Evolutionary conservation across 352 stramenopile species (phyloP).

Genomic region (Phytopythium chamaehyphon): DNA sequence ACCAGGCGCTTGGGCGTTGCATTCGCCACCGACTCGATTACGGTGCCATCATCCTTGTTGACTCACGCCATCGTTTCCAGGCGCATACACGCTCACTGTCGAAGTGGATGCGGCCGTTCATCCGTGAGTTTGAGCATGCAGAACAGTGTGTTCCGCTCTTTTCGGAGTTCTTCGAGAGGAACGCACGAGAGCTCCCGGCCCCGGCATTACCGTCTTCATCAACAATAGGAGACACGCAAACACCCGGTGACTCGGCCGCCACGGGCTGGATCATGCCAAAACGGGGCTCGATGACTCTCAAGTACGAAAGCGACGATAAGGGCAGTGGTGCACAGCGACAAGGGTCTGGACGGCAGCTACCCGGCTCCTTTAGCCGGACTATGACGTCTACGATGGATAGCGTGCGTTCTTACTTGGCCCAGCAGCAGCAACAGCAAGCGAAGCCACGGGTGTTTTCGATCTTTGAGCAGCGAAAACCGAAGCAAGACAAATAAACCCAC

Average conservation of each 20-base stretch:
- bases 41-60: constrained; percentile 95
- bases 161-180: constrained; percentile 59
- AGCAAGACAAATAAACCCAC: constrained; percentile 2
- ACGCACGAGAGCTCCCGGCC: constrained; percentile 38
- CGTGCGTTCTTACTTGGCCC: constrained; percentile 28
- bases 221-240: background rate
- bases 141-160: constrained; percentile 62
- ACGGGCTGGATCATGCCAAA: background rate
- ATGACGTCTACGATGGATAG: constrained; percentile 22
- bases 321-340: background rate
- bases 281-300: constrained; percentile 19
- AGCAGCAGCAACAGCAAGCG: constrained; percentile 8
- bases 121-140: constrained; percentile 68
- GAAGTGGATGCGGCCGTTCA: constrained; percentile 77
- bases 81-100: constrained; percentile 61
- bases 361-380: background rate
- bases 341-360: background rate
- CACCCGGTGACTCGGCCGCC: background rate
- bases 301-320: constrained; percentile 33
- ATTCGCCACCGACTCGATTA: constrained; percentile 98
- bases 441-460: constrained; percentile 10
- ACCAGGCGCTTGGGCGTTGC: constrained; percentile 98
- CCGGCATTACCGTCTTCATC: constrained; percentile 1
- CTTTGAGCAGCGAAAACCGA: constrained; percentile 2
- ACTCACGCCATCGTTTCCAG: constrained; percentile 79